Conservation (phyloP, 306 rosid genomes). For the Gynostemma pentaphyllum region DNA sequence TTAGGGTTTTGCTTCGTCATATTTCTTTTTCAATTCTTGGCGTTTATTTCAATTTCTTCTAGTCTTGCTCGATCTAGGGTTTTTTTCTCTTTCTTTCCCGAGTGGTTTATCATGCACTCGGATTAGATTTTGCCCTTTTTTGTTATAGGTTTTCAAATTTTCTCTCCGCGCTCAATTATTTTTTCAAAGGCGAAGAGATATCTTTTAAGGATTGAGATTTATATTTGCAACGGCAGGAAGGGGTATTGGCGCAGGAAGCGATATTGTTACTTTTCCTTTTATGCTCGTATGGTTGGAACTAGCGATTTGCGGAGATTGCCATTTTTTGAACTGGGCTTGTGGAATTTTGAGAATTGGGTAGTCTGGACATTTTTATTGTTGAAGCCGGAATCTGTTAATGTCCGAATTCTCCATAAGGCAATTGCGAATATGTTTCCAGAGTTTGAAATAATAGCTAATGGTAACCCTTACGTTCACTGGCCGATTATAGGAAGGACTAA, state of each 20-base stretch:
- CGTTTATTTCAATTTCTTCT: conserved; percentile 18
- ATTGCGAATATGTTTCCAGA: background rate
- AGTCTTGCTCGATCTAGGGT: conserved; percentile 45
- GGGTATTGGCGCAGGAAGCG: background rate
- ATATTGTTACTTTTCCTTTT: background rate
- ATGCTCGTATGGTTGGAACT: background rate
- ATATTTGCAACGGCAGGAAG: conserved; percentile 13
- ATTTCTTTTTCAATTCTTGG: background rate
- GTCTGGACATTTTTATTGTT: background rate
- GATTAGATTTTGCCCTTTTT: conserved; percentile 7
- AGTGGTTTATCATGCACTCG: conserved; percentile 31
- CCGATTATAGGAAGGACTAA: background rate
- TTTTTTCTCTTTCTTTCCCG: too few species aligned
- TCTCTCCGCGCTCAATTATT: conserved; percentile 1
- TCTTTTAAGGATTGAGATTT: background rate
- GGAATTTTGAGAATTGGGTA: background rate
- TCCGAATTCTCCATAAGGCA: background rate
- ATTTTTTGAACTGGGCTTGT: background rate
- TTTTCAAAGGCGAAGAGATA: conserved; percentile 2
- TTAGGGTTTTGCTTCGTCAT: conserved; percentile 14
- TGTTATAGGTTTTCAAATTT: conserved; percentile 15
- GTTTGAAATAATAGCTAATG: conserved; percentile 1
- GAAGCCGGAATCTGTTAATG: background rate
- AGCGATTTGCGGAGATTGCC: background rate
- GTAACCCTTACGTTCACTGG: background rate